Conservation (phyloP, 371 early-diverging fungal genomes). For the Apophysomyces variabilis region DNA sequence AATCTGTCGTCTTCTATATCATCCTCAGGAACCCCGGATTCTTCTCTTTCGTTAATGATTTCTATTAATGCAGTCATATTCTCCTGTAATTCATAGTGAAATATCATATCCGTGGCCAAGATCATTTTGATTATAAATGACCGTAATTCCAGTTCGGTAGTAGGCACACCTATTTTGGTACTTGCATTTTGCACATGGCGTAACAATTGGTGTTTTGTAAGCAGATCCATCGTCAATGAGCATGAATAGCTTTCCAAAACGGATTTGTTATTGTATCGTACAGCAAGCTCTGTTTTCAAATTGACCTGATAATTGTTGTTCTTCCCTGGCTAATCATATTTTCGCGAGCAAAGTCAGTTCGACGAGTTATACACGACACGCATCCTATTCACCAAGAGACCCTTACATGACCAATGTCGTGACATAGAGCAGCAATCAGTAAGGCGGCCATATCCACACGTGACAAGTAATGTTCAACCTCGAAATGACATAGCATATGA, state of each 20-base stretch:
- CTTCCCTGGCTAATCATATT: conserved; percentile 72
- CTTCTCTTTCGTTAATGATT: conserved; percentile 18
- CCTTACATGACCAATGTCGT: conserved; percentile 92
- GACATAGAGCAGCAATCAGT: conserved; percentile 85
- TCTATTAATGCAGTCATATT: conserved; percentile 53
- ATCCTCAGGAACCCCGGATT: conserved; percentile 15
- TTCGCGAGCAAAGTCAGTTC: no score
- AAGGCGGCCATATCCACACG: conserved; percentile 73
- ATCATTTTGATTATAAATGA: conserved; percentile 68
- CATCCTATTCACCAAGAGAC: background rate
- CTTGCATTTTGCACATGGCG: conserved; percentile 37
- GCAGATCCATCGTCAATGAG: conserved; percentile 69
- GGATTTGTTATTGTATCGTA: conserved; percentile 72
- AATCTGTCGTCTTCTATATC: conserved; percentile 12
- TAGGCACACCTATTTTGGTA: conserved; percentile 34
- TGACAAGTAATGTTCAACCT: conserved; percentile 66
- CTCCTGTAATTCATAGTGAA: conserved; percentile 84
- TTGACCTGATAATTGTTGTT: conserved; percentile 92
- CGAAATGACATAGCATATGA: conserved; percentile 70
- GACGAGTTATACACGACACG: background rate
- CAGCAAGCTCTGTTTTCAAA: conserved; percentile 75
- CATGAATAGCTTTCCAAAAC: conserved; percentile 88
- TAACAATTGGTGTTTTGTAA: conserved; percentile 73
- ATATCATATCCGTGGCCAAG: conserved; percentile 87
- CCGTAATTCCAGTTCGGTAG: conserved; percentile 56